phyloP scores from a whole-genome alignment of 805 yeast genomes.

The Candida jianshihensis region DNA sequence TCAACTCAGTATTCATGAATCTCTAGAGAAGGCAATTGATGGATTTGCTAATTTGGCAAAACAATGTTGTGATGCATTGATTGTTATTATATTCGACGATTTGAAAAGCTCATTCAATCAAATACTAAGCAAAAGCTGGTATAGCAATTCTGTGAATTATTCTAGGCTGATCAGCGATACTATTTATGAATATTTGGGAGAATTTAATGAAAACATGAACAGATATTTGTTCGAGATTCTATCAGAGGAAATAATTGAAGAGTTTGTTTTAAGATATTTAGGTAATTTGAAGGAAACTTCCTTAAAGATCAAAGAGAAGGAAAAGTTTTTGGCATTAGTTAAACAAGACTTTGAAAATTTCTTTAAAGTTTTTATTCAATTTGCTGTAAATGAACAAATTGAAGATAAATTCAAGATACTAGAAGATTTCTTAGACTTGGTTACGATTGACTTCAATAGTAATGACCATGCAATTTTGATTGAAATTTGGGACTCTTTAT shows the following conservation, averaged over 20 bases:
- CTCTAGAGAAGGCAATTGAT: constrained; percentile 61
- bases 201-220: constrained; percentile 47
- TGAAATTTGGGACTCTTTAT: constrained; percentile 7
- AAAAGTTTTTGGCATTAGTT: constrained; percentile 41
- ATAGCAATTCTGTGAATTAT: constrained; percentile 21
- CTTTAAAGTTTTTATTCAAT: constrained; percentile 44
- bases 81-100: constrained; percentile 66
- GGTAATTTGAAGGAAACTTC: constrained; percentile 36
- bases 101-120: constrained; percentile 51
- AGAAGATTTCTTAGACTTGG: constrained; percentile 54
- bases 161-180: constrained; percentile 65
- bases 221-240: constrained; percentile 48
- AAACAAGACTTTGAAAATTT: constrained; percentile 55
- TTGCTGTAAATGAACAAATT: constrained; percentile 33
- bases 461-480: constrained; percentile 4
- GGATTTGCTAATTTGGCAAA: constrained; percentile 74
- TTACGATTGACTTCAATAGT: constrained; percentile 3
- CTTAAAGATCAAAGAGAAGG: constrained; percentile 34
- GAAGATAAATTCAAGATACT: constrained; percentile 48
- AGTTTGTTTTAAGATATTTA: constrained; percentile 42
- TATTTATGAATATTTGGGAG: constrained; percentile 65
- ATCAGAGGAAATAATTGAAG: constrained; percentile 47
- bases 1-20: constrained; percentile 48
- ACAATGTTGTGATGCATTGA: constrained; percentile 47
- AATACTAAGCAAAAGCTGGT: constrained; percentile 68